phyloP scores from a whole-genome alignment of 768 basidiomycete genomes.

The Boletus rufocinnamomeus region DNA sequence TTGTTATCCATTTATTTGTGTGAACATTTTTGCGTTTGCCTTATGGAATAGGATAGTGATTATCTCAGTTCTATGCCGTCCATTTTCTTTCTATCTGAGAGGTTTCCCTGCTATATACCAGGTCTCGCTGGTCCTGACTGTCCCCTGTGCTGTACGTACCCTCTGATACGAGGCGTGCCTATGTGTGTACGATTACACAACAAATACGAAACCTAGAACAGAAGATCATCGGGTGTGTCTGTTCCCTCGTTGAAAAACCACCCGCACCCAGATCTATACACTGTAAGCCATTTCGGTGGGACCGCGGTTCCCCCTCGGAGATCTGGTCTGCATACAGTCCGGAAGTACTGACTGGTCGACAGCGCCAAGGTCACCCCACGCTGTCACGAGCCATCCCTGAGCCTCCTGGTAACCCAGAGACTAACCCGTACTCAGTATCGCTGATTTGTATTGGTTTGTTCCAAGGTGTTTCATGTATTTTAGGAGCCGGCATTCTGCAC shows the following conservation, averaged over 20 bases:
- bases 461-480: no score
- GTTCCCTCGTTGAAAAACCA: background rate
- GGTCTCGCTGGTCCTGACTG: background rate
- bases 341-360: no score
- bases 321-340: no score
- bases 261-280: background rate
- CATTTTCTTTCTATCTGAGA: background rate
- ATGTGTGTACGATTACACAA: background rate
- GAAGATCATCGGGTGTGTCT: background rate
- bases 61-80: background rate
- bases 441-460: no score
- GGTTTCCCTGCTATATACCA: background rate
- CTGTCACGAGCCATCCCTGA: no score
- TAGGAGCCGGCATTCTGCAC: no score
- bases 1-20: background rate
- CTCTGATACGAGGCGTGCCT: background rate
- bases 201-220: background rate
- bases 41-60: slow-evolving; percentile 13
- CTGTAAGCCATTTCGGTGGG: no score
- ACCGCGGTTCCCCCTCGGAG: background rate
- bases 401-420: no score
- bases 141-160: background rate
- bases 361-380: no score
- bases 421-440: no score
- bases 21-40: background rate